Evolutionary conservation across 2,329 filamentous ascomycete genomes (phyloP), one percentile per base, ranked within the genome.

Genomic region (Scedosporium minutisporum): DNA sequence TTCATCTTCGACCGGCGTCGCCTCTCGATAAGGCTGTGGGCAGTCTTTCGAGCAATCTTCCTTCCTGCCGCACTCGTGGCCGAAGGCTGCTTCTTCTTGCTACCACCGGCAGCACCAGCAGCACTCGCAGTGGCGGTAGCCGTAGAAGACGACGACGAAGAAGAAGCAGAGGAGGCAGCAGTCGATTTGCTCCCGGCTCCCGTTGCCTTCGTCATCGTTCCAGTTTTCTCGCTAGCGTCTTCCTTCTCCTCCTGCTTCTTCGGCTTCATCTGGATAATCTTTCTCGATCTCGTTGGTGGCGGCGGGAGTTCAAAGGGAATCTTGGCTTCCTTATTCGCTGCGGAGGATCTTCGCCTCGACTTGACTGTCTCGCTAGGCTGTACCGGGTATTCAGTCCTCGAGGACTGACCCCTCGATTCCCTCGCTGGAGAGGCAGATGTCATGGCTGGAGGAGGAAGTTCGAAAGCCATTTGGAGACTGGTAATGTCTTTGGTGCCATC

Each of bases 231-330:
- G 57, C 65, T 29, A 51, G 60, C 64, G 51, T 70, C 68, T 23
- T 67, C 65, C 42, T 72, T 66, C 62, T 76, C 71, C 64, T 78
- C 71, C 67, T 84, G 77, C 33, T 74, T 69, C 27, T 78, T 76
- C 18, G 84, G 93, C 75, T 96, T 96, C 93, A 97, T 96, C 76
- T 97, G 93, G 64, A 97, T 97, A 72, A 99, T 97, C 78, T 96
- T 97, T 69, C 93, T 88, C 51, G 91, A 90, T 65, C 93, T 83
- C 3, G 93, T 96, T 0, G 95, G 95, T 16, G 93, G 95, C 9
- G 95, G 95, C 21, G 95, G 95, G 16, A 99, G 83, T 9, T 89
- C 83, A 73, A 96, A 96, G 58, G 82, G 78, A 67, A 86, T 83
- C 66, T 85, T 87, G 63, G 79, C 78, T 63, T 76, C 70, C 14